A percentile compares a stretch with the other conserved stretches of the same genome.
Conservation (phyloP, 805 yeast species). For the Diddensiella caesifluorescens region DNA sequence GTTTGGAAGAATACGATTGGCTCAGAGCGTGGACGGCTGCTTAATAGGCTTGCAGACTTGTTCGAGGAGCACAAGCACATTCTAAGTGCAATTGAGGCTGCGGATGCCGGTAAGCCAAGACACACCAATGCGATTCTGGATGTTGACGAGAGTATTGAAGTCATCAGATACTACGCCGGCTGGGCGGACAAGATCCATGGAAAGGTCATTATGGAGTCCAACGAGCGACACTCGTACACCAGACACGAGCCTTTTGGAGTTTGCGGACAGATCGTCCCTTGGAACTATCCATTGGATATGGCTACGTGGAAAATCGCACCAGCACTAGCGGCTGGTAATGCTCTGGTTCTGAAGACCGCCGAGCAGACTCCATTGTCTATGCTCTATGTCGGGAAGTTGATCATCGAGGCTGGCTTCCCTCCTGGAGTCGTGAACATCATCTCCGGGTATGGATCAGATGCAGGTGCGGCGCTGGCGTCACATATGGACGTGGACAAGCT, state of each 20-base stretch:
- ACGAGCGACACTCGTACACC: slow-evolving; percentile 60
- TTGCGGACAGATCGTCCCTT: slow-evolving; percentile 64
- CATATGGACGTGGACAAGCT: slow-evolving; percentile 72
- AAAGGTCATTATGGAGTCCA: slow-evolving; percentile 53
- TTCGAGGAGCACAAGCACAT: slow-evolving; percentile 67
- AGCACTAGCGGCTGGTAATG: slow-evolving; percentile 76
- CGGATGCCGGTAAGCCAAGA: slow-evolving; percentile 82
- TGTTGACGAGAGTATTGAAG: slow-evolving; percentile 38
- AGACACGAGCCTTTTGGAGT: slow-evolving; percentile 63
- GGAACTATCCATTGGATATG: slow-evolving; percentile 70
- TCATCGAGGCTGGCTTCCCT: slow-evolving; percentile 66
- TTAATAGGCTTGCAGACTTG: slow-evolving; percentile 72
- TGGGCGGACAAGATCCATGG: slow-evolving; percentile 69
- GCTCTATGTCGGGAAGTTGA: slow-evolving; percentile 52
- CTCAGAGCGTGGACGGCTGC: slow-evolving; percentile 52
- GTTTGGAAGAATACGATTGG: slow-evolving; percentile 50
- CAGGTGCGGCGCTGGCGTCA: slow-evolving; percentile 61
- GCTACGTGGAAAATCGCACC: slow-evolving; percentile 80
- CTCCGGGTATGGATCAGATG: slow-evolving; percentile 62
- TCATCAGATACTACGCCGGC: slow-evolving; percentile 65
- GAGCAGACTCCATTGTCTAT: slow-evolving; percentile 72
- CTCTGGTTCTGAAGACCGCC: slow-evolving; percentile 65
- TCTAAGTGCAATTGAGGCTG: slow-evolving; percentile 75
- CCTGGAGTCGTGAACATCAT: slow-evolving; percentile 70
- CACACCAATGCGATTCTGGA: slow-evolving; percentile 16